Evolutionary conservation across 768 basidiomycete genomes (phyloP).

Genomic region (Plicaturopsis crispa): DNA sequence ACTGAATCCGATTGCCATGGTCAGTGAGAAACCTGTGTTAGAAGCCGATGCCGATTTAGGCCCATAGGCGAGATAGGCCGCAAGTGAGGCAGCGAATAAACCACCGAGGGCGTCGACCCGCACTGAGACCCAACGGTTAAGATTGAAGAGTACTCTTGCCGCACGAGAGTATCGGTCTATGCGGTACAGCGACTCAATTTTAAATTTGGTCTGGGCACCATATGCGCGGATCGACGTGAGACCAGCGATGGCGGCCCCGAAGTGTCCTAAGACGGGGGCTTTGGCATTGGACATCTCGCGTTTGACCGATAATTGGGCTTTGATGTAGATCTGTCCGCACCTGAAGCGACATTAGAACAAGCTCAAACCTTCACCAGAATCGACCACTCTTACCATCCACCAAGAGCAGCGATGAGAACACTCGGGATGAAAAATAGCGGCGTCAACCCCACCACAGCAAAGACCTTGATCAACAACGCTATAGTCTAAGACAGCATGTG

Average conservation of each 20-base stretch:
- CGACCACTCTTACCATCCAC: too few relatives aligned
- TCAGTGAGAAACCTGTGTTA: conserved; percentile 47
- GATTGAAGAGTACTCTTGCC: conserved; percentile 40
- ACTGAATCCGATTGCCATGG: conserved; percentile 34
- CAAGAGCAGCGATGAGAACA: conserved; percentile 23
- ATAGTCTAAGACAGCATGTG: too few relatives aligned
- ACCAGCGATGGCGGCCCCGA: conserved; percentile 53
- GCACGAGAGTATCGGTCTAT: conserved; percentile 47
- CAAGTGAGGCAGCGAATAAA: conserved; percentile 46
- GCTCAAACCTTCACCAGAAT: too few relatives aligned
- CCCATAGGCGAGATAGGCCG: conserved; percentile 45
- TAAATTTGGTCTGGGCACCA: conserved; percentile 45
- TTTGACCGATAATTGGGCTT: conserved; percentile 39
- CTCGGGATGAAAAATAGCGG: conserved; percentile 32
- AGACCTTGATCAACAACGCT: too few relatives aligned
- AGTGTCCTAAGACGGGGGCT: conserved; percentile 23
- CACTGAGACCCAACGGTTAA: conserved; percentile 36
- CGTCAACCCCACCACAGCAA: too few relatives aligned
- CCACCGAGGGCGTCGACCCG: conserved; percentile 53
- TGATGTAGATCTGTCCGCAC: conserved; percentile 35
- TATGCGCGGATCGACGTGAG: conserved; percentile 62
- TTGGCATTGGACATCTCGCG: conserved; percentile 39
- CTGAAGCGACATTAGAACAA: too few relatives aligned
- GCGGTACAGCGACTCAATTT: conserved; percentile 33
- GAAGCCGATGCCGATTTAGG: conserved; percentile 23